Percentiles rank a stretch among this genome's conserved stretches.
phyloP scores from a whole-genome alignment of 345 rosid genomes.

The Luvunga scandens region DNA sequence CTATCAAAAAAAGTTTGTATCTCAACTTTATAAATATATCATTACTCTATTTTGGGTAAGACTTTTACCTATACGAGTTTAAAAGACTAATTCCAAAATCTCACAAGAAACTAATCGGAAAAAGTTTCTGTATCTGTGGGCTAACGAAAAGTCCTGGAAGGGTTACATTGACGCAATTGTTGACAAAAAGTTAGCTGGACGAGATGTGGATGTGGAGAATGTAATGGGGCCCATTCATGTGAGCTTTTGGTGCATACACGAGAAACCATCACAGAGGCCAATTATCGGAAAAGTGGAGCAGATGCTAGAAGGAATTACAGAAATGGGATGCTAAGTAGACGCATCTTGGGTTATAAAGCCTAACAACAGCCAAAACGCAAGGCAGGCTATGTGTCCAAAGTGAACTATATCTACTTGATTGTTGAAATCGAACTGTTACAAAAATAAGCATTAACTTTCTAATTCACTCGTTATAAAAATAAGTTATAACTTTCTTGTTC shows the following conservation, averaged over 20 bases:
- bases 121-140: conserved; percentile 31
- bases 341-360: conserved; percentile 6
- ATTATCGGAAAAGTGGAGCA: conserved; percentile 51
- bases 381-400: too few relatives aligned
- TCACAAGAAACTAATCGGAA: too few relatives aligned
- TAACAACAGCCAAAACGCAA: too few relatives aligned
- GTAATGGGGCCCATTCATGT: conserved; percentile 37
- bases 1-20: too few relatives aligned
- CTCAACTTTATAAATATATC: too few relatives aligned
- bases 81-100: too few relatives aligned
- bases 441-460: too few relatives aligned
- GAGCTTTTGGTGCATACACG: conserved; percentile 59
- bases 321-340: too few relatives aligned
- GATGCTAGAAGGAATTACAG: conserved; percentile 53
- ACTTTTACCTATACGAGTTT: background rate
- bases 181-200: conserved; percentile 39
- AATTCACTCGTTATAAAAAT: too few relatives aligned
- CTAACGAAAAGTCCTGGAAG: conserved; percentile 53
- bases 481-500: too few relatives aligned
- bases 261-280: conserved; percentile 52
- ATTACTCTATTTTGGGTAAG: conserved; percentile 31
- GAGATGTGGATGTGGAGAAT: conserved; percentile 39
- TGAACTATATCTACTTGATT: too few relatives aligned
- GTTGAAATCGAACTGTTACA: too few relatives aligned
- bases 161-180: conserved; percentile 27